Conservation (phyloP, 1,284 basidiomycete genomes). For the Melampsora larici-populina region DNA sequence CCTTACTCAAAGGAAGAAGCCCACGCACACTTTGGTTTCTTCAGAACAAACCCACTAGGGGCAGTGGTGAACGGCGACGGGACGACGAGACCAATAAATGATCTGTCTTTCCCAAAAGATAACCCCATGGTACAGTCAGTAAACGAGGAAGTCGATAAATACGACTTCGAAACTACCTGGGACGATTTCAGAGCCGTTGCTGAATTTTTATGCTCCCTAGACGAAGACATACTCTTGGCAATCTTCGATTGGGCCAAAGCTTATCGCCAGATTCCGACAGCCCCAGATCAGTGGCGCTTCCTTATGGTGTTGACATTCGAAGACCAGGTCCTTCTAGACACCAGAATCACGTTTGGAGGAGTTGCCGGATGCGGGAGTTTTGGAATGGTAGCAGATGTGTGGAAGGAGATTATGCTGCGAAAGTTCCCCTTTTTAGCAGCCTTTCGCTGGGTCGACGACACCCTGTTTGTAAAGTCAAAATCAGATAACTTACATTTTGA, state of each 20-base stretch:
- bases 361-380: no score
- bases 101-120: slow-evolving; percentile 1
- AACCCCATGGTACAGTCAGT: not conserved
- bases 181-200: slow-evolving; percentile 2
- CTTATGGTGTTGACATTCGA: not conserved
- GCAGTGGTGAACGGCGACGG: slow-evolving; percentile 15
- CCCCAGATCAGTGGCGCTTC: not conserved
- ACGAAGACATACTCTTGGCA: not conserved
- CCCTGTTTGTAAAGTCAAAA: not conserved
- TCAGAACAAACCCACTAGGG: slow-evolving; percentile 13
- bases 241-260: slow-evolving; percentile 4
- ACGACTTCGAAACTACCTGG: not conserved
- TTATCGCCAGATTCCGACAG: no score
- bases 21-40: not conserved
- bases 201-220: not conserved
- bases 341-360: no score
- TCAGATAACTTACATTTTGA: not conserved
- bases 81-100: not conserved
- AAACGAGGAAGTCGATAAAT: not conserved
- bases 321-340: not conserved
- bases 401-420: not conserved
- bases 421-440: not conserved
- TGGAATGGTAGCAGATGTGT: not conserved
- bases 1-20: not conserved
- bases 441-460: not conserved